Conservation (phyloP, 148 eudicot genomes). For the Amaranthus cruentus region DNA sequence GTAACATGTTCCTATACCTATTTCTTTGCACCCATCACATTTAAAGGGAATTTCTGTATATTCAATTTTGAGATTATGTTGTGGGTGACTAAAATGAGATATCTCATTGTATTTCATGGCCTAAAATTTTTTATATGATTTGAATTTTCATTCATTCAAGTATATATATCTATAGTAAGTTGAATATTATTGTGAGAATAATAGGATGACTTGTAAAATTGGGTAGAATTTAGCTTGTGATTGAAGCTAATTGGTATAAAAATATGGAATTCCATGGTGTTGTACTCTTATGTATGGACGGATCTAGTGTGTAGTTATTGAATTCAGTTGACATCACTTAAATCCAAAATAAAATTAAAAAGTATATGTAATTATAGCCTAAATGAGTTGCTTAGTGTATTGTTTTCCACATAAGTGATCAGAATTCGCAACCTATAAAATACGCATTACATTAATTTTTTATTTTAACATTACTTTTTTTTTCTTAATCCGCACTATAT, state of each 20-base stretch:
- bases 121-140: background rate
- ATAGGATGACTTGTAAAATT: background rate
- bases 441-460: too few relatives aligned
- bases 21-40: slow-evolving; percentile 91
- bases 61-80: slow-evolving; percentile 74
- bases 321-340: too few relatives aligned
- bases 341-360: too few relatives aligned
- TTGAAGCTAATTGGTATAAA: slow-evolving; percentile 27
- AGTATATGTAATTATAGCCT: too few relatives aligned
- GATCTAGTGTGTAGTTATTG: too few relatives aligned
- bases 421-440: too few relatives aligned
- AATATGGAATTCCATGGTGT: slow-evolving; percentile 14
- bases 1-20: slow-evolving; percentile 73
- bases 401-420: too few relatives aligned
- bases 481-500: background rate
- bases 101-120: slow-evolving; percentile 76
- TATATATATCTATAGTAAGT: background rate
- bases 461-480: too few relatives aligned
- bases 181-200: background rate
- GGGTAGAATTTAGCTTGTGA: slow-evolving; percentile 24
- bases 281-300: background rate
- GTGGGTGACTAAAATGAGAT: slow-evolving; percentile 69
- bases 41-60: slow-evolving; percentile 64
- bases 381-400: too few relatives aligned
- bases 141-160: background rate